These are phyloP conservation scores for Coemansia sp. DNA, from an alignment of 192 early-diverging fungal species.

Conservation along the genomic window DNA sequence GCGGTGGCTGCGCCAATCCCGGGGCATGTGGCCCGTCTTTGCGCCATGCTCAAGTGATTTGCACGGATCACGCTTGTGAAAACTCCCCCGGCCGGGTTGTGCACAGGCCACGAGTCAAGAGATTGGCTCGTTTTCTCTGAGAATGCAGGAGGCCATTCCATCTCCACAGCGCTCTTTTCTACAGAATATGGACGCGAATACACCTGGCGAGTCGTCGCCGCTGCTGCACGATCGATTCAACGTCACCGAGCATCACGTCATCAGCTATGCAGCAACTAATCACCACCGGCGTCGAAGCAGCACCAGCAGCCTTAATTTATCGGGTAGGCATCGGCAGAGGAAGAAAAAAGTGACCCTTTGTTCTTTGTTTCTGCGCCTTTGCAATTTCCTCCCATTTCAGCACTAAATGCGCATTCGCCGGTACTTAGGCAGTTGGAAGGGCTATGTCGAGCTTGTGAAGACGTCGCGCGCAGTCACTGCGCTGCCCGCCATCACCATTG, in stretches of 20 bases:
- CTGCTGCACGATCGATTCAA: not conserved
- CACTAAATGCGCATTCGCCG: not conserved
- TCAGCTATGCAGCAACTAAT: not conserved
- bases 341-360: not conserved
- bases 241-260: not conserved
- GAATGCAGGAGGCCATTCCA: too few species aligned
- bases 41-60: not conserved
- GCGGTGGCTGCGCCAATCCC: too few species aligned
- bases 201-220: not conserved
- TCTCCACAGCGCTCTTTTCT: not conserved
- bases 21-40: not conserved
- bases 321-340: not conserved
- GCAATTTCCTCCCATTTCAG: not conserved
- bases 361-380: not conserved
- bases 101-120: too few species aligned
- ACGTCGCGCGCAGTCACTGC: conserved; percentile 32
- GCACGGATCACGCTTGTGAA: too few species aligned
- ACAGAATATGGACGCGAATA: not conserved
- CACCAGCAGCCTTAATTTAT: not conserved
- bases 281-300: not conserved
- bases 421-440: conserved; percentile 39
- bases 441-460: conserved; percentile 13
- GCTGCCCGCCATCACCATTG: conserved; percentile 26
- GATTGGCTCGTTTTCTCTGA: too few species aligned
- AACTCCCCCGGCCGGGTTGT: too few species aligned